Base-by-base conservation (phyloP, 495 filamentous ascomycete species). In the Coniosporium apollinis region DNA sequence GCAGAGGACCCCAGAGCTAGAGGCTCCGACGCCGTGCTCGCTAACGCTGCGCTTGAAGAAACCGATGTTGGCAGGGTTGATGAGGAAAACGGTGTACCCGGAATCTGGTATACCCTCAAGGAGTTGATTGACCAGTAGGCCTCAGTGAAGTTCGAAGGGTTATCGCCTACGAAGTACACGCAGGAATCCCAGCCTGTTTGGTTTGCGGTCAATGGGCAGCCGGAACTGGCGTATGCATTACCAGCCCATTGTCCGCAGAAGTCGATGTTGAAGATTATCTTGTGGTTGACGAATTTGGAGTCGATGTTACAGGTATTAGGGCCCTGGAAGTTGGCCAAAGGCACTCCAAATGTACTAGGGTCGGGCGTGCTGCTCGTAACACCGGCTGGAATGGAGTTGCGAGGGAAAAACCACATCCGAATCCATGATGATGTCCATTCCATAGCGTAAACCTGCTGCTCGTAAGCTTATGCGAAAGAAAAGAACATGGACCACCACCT, bases 221-320 rank as follows among this genome's bases (percentile, higher is more conserved):
- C 37, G 33, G 42, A 29, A 19, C 29, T 13, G 4, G 19, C 19
- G 14, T 41, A 50, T 9, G 71, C 68, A 30, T 67, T 60, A 22
- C 82, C 86, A 13, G 84, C 84, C 81, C 82, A 94, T 42, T 82
- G 74, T 24, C 87, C 87, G 55, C 87, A 94, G 58, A 94, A 84
- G 1, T 75, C 79, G 0, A 73, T 79, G 55, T 96, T 70, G 50
- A 93, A 74, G 37, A 91, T 64, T 33, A 93, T 77, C 9, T 69
- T 66, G 55, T 89, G 75, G 29, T 76, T 49, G 41, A 59, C 62
- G 63, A 94, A 92, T 33, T 72, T 61, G 2, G 51, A 47, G 16
- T 48, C 39, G 37, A 92, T 72, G 41, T 79, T 52, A 54, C 86
- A 92, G 30, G 46, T 47, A 28, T 37, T 30, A 22, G 29, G 30